Percentiles rank a stretch among this genome's conserved stretches.
Evolutionary conservation across 1,139 yeast genomes (phyloP).

Genomic region (Lodderomyces theae): DNA sequence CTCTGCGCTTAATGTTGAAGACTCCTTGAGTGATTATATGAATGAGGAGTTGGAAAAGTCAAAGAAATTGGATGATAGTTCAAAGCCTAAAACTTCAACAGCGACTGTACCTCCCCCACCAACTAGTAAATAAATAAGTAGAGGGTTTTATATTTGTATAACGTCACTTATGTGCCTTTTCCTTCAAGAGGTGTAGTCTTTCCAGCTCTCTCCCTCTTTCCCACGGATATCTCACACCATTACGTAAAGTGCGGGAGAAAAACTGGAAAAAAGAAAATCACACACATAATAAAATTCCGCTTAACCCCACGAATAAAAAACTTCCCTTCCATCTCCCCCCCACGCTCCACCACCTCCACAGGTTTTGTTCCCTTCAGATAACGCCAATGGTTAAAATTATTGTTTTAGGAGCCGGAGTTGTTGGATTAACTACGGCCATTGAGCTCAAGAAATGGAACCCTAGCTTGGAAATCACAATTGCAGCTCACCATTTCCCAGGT

Average conservation of each 20-base stretch:
- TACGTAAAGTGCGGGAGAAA: no score
- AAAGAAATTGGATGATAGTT: conserved; percentile 30
- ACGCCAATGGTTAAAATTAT: conserved; percentile 20
- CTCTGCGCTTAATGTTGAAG: conserved; percentile 21
- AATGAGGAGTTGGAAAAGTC: conserved; percentile 47
- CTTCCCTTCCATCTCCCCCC: no score
- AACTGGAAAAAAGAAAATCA: background rate
- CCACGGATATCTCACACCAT: no score
- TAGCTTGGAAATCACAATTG: conserved; percentile 25
- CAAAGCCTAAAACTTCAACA: conserved; percentile 4
- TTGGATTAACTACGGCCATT: conserved; percentile 40
- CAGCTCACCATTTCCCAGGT: conserved; percentile 39
- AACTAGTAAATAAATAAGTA: background rate
- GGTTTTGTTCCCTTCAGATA: no score
- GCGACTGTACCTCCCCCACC: conserved; percentile 27
- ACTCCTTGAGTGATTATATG: conserved; percentile 41
- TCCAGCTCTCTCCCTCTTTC: no score
- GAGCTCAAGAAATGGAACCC: conserved; percentile 25
- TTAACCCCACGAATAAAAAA: background rate
- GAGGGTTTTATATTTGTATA: no score
- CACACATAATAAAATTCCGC: background rate
- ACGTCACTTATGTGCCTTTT: no score
- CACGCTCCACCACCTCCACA: no score
- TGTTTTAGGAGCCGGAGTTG: conserved; percentile 42
- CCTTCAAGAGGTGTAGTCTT: no score